A percentile compares a stretch with the other conserved stretches of the same genome.
Evolutionary conservation across 1,284 basidiomycete genomes (phyloP).

Genomic region (Chalciporus sp.): DNA sequence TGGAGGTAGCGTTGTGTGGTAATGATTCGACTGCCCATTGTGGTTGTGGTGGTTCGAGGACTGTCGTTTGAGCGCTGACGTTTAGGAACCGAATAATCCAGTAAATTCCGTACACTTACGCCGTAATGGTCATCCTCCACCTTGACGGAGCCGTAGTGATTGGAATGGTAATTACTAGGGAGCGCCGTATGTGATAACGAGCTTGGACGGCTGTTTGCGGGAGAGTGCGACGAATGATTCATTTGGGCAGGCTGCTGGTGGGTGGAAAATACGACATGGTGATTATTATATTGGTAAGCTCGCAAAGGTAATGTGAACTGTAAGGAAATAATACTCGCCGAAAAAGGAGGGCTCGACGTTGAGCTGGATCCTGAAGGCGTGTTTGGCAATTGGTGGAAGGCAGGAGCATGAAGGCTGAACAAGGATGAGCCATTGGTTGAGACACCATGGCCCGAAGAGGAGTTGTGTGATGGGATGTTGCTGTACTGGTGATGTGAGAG

Average conservation of each 20-base stretch:
- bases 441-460: conserved; percentile 39
- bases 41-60: conserved; percentile 40
- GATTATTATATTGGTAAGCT: conserved; percentile 51
- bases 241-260: conserved; percentile 63
- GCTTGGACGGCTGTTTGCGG: conserved; percentile 45
- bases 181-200: conserved; percentile 39
- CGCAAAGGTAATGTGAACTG: conserved; percentile 23
- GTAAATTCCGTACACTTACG: conserved; percentile 40
- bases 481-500: conserved; percentile 37
- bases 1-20: conserved; percentile 43
- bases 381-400: conserved; percentile 60
- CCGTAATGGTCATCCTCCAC: conserved; percentile 68
- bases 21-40: conserved; percentile 37
- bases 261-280: conserved; percentile 38
- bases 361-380: conserved; percentile 74
- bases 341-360: conserved; percentile 75
- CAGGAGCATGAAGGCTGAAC: conserved; percentile 52
- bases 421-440: conserved; percentile 40
- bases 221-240: conserved; percentile 51
- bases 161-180: conserved; percentile 32
- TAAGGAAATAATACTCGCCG: conserved; percentile 68
- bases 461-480: conserved; percentile 31
- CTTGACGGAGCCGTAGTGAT: conserved; percentile 52
- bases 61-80: conserved; percentile 8
- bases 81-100: not conserved